Conservation (phyloP, 2,329 filamentous ascomycete genomes). For the Fusarium cicatricum region DNA sequence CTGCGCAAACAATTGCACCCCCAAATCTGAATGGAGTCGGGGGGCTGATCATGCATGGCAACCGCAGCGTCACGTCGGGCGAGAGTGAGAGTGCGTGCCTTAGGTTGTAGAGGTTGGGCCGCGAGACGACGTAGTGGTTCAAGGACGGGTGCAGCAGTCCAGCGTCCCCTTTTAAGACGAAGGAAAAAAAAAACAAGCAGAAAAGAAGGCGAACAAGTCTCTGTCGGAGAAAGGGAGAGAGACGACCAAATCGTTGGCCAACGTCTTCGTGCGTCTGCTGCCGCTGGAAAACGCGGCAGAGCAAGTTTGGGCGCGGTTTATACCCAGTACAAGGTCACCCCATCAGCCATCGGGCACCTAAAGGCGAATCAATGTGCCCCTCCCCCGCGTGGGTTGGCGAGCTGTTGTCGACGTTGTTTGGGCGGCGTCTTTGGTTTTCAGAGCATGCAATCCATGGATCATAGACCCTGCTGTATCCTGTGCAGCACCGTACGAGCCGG, state of each 20-base stretch:
- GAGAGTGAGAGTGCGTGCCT: constrained; percentile 36
- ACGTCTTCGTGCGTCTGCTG: constrained; percentile 25
- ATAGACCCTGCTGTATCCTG: constrained; percentile 24
- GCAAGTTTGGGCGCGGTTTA: constrained; percentile 38
- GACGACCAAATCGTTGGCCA: constrained; percentile 14
- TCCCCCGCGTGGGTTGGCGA: constrained; percentile 40
- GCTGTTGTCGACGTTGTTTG: constrained; percentile 27
- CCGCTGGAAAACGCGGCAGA: constrained; percentile 38
- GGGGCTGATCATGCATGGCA: constrained; percentile 44
- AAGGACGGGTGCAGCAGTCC: constrained; percentile 7
- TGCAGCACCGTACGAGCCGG: constrained; percentile 24
- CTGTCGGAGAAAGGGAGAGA: constrained; percentile 16
- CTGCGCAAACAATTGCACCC: constrained; percentile 40
- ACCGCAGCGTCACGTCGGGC: constrained; percentile 43
- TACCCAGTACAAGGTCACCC: constrained; percentile 33
- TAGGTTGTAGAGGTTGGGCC: constrained; percentile 40
- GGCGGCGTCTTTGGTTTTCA: constrained; percentile 27
- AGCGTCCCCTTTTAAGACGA: constrained; percentile 7
- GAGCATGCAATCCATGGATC: constrained; percentile 16
- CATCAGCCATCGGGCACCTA: constrained; percentile 35
- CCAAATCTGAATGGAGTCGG: constrained; percentile 42
- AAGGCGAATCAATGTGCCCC: constrained; percentile 38
- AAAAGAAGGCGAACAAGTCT: neutral
- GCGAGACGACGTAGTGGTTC: constrained; percentile 28
- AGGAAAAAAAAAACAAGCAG: neutral